Evolutionary conservation across 225 moss, liverwort and hornwort genomes (phyloP), one percentile per base, ranked within the genome.

Genomic region (Takakia lepidozioides): DNA sequence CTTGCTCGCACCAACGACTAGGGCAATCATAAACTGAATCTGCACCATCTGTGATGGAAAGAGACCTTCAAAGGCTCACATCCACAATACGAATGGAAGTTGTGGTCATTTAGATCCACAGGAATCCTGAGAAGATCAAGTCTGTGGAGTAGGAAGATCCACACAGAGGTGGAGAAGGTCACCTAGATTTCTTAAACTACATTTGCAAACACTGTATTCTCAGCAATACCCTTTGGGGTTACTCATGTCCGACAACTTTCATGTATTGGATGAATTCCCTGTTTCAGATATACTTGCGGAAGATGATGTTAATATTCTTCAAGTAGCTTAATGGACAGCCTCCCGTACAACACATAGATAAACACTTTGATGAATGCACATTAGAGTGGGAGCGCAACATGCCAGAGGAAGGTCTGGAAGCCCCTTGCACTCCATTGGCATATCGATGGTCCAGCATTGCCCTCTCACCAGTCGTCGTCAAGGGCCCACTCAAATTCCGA

Each of bases 401-500:
- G 21, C 78, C 78, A 43, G 70, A 63, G 11, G 76, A 63, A 37
- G 72, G 58, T 27, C 76, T 81, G 19, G 76, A 64, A 54, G 30
- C 16, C 3, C 41, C 38, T 55, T 66, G 73, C 1, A 51, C 54
- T 36, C 80, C 76, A 27, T 77, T 81, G 11, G 76, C 38, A n/a
- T 48, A 54, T 48, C 72, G 64, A 29, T 61, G 70, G 47, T 85
- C 80, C 22, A 19, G 49, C 27, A 22, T 23, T 48, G 55, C 45
- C 10, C 78, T 64, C 39, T 78, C 66, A 17, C 42, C 51, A 39
- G 40, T 41, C 16, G 67, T 55, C 37, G 66, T 28, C 30, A 81
- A 68, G 51, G 81, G 77, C 41, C 73, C 80, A 51, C 73, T 74
- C 25, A 68, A 61, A 42, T 39, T 48, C 37, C 76, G 71, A 19